These are phyloP conservation scores for Evernia prunastri DNA, from an alignment of 495 filamentous ascomycete species.

Conservation along the genomic window DNA sequence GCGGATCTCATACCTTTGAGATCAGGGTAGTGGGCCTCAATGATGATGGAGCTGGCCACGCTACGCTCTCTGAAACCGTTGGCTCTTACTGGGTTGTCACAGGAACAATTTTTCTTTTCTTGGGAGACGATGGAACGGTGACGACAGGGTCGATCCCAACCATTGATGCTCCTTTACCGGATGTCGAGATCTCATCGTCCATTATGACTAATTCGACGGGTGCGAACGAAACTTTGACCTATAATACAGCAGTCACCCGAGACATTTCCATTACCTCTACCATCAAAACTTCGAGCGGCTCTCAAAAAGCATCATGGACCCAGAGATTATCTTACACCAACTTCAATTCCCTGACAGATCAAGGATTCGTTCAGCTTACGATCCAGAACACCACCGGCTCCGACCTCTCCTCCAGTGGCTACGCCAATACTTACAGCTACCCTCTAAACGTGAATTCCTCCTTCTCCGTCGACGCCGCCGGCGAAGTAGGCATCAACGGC, in stretches of 20 bases:
- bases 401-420: conserved; percentile 43
- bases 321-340: conserved; percentile 57
- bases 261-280: conserved; percentile 48
- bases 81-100: conserved; percentile 76
- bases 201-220: conserved; percentile 41
- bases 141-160: conserved; percentile 43
- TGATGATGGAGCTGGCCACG: conserved; percentile 40
- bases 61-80: conserved; percentile 52
- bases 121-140: conserved; percentile 43
- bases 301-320: conserved; percentile 47
- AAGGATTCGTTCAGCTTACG: conserved; percentile 57
- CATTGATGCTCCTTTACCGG: conserved; percentile 36
- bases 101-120: conserved; percentile 75
- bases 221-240: conserved; percentile 57
- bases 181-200: conserved; percentile 37
- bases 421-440: conserved; percentile 51
- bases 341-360: conserved; percentile 48
- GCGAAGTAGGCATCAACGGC: conserved; percentile 55
- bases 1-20: conserved; percentile 59
- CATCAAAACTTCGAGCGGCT: conserved; percentile 40
- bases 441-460: conserved; percentile 56
- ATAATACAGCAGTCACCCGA: conserved; percentile 52
- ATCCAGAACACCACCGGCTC: conserved; percentile 55
- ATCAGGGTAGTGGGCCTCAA: conserved; percentile 62
- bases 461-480: conserved; percentile 38